These are phyloP conservation scores for Suzukiozyma palmioleophila DNA, from an alignment of 1,139 yeast species.

Conservation along the genomic window DNA sequence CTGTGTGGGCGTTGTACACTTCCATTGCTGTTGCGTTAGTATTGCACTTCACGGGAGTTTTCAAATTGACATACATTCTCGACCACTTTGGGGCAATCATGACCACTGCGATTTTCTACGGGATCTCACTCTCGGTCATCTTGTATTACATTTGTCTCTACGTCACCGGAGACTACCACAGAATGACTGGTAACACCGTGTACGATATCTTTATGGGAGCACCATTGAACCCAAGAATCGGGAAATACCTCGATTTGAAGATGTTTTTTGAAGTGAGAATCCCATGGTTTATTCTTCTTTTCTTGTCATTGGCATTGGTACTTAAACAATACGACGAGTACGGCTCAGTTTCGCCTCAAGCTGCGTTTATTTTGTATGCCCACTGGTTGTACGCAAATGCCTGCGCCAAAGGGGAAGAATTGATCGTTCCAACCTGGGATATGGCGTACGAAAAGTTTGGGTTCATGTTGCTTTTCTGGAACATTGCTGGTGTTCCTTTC, in stretches of 20 bases:
- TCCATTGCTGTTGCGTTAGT: conserved; percentile 53
- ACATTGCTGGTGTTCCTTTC: conserved; percentile 97
- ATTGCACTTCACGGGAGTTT: conserved; percentile 70
- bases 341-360: conserved; percentile 77
- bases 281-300: conserved; percentile 92
- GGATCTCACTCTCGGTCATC: conserved; percentile 58
- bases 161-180: conserved; percentile 70
- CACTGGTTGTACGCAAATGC: conserved; percentile 96
- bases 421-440: conserved; percentile 98
- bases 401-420: conserved; percentile 95
- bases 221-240: conserved; percentile 92
- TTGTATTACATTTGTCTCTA: conserved; percentile 62
- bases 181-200: conserved; percentile 86
- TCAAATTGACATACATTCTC: conserved; percentile 67
- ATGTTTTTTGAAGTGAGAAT: conserved; percentile 96
- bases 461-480: conserved; percentile 97
- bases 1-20: conserved; percentile 77
- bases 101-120: conserved; percentile 83
- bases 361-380: conserved; percentile 68
- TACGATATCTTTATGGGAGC: conserved; percentile 98
- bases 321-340: conserved; percentile 76
- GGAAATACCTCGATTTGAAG: conserved; percentile 79
- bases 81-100: conserved; percentile 87
- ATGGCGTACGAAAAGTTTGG: conserved; percentile 99
- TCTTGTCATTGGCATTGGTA: conserved; percentile 69